Conservation (phyloP, 345 rosid species). For the Bruguiera sexangula region DNA sequence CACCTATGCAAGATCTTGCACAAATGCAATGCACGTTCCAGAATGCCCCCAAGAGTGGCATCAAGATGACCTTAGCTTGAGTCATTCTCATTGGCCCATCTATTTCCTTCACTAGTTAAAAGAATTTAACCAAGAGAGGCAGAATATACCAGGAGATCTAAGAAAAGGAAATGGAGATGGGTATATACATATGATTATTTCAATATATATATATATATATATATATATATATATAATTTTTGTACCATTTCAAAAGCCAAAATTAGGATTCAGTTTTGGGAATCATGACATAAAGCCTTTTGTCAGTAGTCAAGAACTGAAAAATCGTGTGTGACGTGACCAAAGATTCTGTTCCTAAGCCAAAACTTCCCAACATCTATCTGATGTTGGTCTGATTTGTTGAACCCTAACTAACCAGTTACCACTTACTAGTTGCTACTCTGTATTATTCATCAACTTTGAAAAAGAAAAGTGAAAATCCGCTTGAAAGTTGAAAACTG, state of each 20-base stretch:
- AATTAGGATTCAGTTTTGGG: constrained; percentile 26
- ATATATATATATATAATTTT: background rate
- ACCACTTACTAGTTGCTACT: background rate
- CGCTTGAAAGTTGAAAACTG: too few species aligned
- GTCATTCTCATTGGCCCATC: constrained; percentile 11
- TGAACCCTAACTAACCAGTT: constrained; percentile 34
- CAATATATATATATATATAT: too few species aligned
- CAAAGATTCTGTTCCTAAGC: constrained; percentile 59
- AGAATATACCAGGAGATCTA: constrained; percentile 18
- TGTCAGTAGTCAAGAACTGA: constrained; percentile 60
- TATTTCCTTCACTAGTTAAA: constrained; percentile 2
- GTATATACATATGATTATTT: too few species aligned
- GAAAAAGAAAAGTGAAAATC: constrained; percentile 8
- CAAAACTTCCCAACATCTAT: constrained; percentile 27
- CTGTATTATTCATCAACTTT: background rate
- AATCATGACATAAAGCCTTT: constrained; percentile 49
- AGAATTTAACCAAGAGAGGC: constrained; percentile 10
- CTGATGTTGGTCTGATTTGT: constrained; percentile 19
- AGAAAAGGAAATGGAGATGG: background rate
- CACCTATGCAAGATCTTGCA: constrained; percentile 32
- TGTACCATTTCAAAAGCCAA: background rate
- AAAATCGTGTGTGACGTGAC: constrained; percentile 66
- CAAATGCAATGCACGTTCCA: constrained; percentile 1
- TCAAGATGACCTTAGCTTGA: constrained; percentile 23
- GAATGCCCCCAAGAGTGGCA: constrained; percentile 24